phyloP scores from a whole-genome alignment of 345 rosid genomes.

The Gossypium mustelinum region DNA sequence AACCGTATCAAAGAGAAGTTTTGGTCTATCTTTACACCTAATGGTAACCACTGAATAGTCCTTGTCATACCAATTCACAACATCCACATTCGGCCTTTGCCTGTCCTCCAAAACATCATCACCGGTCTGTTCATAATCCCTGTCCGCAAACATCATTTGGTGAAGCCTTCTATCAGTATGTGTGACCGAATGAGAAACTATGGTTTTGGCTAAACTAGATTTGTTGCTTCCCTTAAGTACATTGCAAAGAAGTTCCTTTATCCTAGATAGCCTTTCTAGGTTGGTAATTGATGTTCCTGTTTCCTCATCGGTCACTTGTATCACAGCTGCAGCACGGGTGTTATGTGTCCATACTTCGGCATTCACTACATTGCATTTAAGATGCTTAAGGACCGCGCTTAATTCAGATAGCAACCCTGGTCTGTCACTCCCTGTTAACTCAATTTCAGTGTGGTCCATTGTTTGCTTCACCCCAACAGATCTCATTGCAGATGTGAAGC shows the following conservation, averaged over 20 bases:
- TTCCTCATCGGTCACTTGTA: slow-evolving; percentile 71
- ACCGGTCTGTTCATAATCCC: slow-evolving; percentile 68
- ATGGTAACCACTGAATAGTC: slow-evolving; percentile 83
- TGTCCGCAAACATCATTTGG: slow-evolving; percentile 95
- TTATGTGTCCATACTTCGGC: slow-evolving; percentile 98
- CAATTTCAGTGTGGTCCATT: slow-evolving; percentile 68
- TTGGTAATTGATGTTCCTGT: slow-evolving; percentile 63
- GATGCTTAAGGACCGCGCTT: slow-evolving; percentile 74
- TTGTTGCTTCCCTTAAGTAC: slow-evolving; percentile 76
- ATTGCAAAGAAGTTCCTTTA: slow-evolving; percentile 65
- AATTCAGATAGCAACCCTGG: slow-evolving; percentile 92
- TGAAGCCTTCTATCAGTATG: slow-evolving; percentile 91
- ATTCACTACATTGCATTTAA: slow-evolving; percentile 69
- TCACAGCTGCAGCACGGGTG: slow-evolving; percentile 81
- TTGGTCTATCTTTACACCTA: slow-evolving; percentile 83
- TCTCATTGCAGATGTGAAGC: slow-evolving; percentile 63
- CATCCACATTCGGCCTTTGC: slow-evolving; percentile 64
- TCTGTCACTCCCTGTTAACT: slow-evolving; percentile 83
- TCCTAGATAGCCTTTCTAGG: slow-evolving; percentile 53
- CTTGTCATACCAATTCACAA: slow-evolving; percentile 75
- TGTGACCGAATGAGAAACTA: slow-evolving; percentile 51
- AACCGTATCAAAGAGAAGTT: slow-evolving; percentile 84
- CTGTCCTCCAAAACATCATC: slow-evolving; percentile 52
- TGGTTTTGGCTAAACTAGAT: slow-evolving; percentile 61
- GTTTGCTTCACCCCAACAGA: slow-evolving; percentile 68